Base-by-base conservation (phyloP, 768 basidiomycete species). In the Tylopilus sp. region DNA sequence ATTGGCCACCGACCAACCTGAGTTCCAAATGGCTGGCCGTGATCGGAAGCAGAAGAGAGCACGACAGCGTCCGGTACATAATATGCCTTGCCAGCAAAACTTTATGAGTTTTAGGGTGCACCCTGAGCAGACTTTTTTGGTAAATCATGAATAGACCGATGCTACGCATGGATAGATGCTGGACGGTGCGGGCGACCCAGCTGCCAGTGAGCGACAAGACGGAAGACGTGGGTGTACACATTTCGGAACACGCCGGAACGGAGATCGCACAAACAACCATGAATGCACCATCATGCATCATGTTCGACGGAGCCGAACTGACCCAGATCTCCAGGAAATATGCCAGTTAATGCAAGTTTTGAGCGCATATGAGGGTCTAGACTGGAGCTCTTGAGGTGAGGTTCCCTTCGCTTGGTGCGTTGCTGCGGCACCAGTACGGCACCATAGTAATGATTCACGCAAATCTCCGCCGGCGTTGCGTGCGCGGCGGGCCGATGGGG, bases 381-480 rank as follows among this genome's bases (percentile, higher is more conserved):
- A 41, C 28, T 35, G 40, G 46, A 35, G 38, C 50, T n/a, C 9
- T 35, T 18, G 40, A 49, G 49, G 52, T 48, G 45, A 57, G 43
- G 45, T 38, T 47, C n/a, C 40, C 35, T n/a, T 49, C 5, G 4
- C 12, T 10, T 28, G 28, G 28, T 7, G 28, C 28, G 28, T 10
- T 28, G 28, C 28, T 10, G 11, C 28, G 11, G 28, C 28, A 28
- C 25, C 25, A n/a, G n/a, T n/a, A 45, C 43, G 43, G 28, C 30
- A 52, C 51, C 23, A 40, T 47, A n/a, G 50, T 30, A 43, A 26
- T 28, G 25, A 26, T 48, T 59, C 53, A 52, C 44, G 49, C 58
- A 61, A 59, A 70, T 70, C 62, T 68, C 68, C 69, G 62, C 66
- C 60, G 48, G 50, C 52, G 48, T 38, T 50, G 47, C 21, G 28